Base-by-base conservation (phyloP, 306 rosid species). In the Malus fusca region DNA sequence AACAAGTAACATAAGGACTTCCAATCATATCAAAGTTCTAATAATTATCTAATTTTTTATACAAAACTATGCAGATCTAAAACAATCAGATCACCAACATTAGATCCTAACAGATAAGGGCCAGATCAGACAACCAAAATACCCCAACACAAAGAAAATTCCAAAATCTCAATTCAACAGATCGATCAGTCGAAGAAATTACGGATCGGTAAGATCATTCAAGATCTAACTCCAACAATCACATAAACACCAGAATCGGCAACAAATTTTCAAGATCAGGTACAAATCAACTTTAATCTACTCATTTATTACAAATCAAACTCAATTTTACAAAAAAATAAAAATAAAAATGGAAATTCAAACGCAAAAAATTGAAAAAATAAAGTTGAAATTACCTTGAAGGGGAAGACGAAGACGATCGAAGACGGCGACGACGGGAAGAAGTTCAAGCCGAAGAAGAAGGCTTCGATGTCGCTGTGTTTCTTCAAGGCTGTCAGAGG, bases 241-340 rank as follows among this genome's bases (percentile, higher is more conserved):
- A 61, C 51, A 71, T 2, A 81, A 0, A 6, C 19, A 52, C 12
- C 18, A 28, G 21, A 14, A 75, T 61, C 72, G 33, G 42, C 22
- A 59, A 66, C 15, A 4, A 53, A 43, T 75, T 66, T 28, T n/a
- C 55, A 65, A 90, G 89, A 90, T 90, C 92, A 64, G 67, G 23
- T 11, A 77, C 53, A 71, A 11, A 17, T 28, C 46, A 40, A 11
- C 42, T 60, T 30, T 23, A 79, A 78, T 84, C 81, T 33, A 78
- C 75, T 70, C 52, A 30, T 56, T 40, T 62, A 31, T 25, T 66
- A 56, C 60, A 78, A 78, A 58, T 28, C 60, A 66, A 15, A 42
- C 69, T 77, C 78, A 74, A 71, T 66, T 72, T 56, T 66, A 67
- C 23, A 71, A 71, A 56, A 72, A 63, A 10, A 51, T 8, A 35